Evolutionary conservation across 2,329 filamentous ascomycete genomes (phyloP), one percentile per base, ranked within the genome.

Genomic region (Tolypocladium endophyticum): DNA sequence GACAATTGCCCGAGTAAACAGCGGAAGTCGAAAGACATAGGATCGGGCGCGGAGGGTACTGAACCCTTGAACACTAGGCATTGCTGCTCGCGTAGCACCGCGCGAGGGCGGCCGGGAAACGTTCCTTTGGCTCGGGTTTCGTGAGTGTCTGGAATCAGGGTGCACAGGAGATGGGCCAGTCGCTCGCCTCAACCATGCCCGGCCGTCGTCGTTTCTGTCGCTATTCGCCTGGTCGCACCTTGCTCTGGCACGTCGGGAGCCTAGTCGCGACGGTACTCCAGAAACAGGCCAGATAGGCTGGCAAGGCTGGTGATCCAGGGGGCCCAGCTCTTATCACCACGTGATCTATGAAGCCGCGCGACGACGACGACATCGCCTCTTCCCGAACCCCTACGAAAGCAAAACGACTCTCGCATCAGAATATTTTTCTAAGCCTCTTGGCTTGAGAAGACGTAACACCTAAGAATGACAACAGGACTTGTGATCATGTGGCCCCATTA

Each of bases 1-100:
- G 25, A 92, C 72, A 18, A 92, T 81, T 23, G 82, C 73, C 57
- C 92, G 85, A 33, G 94, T 97, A 71, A 94, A 92, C 1, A 97
- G 79, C 41, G 94, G 93, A n/a, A 97, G 80, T 56, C 92, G 87
- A 61, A 90, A 79, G 64, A 96, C 69, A 72, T 96, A 97, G 11
- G 89, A 90, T 64, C 90, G 87, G 67, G 92, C 81, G 66, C 90
- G 86, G 62, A 81, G 74, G 38, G 87, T 84, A 74, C 87, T 92
- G 74, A 95, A 87, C 60, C 66, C 68, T 58, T 68, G 64, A 36
- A 64, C 58, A n/a, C 43, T 55, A n/a, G 61, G 61, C 64, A 65
- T 65, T 36, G 59, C 39, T 33, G 57, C 47, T 59, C 28, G 39
- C 50, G 43, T 59, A 45, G 45, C 54, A 45, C 53, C 33, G 56